A percentile compares a stretch with the other conserved stretches of the same genome.
Conservation (phyloP, 768 basidiomycete genomes). For the Lentinula guzmanii region DNA sequence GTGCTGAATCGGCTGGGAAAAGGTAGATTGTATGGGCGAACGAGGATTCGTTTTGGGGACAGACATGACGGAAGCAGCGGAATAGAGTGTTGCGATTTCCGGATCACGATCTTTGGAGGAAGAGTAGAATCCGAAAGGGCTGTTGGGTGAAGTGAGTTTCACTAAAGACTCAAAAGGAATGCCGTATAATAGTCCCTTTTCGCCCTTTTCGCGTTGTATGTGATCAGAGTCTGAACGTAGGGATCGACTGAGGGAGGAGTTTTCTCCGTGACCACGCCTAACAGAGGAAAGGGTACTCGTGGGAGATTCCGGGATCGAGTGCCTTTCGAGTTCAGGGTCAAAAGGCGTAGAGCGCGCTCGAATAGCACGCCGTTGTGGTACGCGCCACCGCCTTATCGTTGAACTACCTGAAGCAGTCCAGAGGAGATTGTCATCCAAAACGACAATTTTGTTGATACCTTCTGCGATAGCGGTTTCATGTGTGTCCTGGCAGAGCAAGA, state of each 20-base stretch:
- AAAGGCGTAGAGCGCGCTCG: conserved; percentile 14
- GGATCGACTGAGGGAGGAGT: conserved; percentile 26
- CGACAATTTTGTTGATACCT: conserved; percentile 79
- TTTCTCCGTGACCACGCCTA: not conserved
- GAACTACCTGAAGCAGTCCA: conserved; percentile 91
- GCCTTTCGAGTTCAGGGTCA: conserved; percentile 1
- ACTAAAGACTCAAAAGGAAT: conserved; percentile 71
- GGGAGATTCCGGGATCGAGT: not conserved
- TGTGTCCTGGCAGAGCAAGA: conserved; percentile 72
- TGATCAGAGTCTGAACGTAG: conserved; percentile 29
- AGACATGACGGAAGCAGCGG: conserved; percentile 76
- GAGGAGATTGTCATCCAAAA: conserved; percentile 75
- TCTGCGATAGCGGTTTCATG: conserved; percentile 38
- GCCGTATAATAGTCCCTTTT: conserved; percentile 39
- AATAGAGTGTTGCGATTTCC: conserved; percentile 82
- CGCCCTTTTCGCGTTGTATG: conserved; percentile 21
- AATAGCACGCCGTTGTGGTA: conserved; percentile 44
- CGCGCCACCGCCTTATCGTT: conserved; percentile 75
- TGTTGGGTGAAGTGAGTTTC: conserved; percentile 61
- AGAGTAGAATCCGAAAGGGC: conserved; percentile 43
- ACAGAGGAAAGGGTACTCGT: not conserved
- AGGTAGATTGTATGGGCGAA: conserved; percentile 28
- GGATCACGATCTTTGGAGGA: conserved; percentile 49
- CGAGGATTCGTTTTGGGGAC: conserved; percentile 40
- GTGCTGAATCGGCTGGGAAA: conserved; percentile 21